Percentiles rank a stretch among this genome's conserved stretches.
phyloP scores from a whole-genome alignment of 2,329 filamentous ascomycete genomes.

The Apiospora marii region DNA sequence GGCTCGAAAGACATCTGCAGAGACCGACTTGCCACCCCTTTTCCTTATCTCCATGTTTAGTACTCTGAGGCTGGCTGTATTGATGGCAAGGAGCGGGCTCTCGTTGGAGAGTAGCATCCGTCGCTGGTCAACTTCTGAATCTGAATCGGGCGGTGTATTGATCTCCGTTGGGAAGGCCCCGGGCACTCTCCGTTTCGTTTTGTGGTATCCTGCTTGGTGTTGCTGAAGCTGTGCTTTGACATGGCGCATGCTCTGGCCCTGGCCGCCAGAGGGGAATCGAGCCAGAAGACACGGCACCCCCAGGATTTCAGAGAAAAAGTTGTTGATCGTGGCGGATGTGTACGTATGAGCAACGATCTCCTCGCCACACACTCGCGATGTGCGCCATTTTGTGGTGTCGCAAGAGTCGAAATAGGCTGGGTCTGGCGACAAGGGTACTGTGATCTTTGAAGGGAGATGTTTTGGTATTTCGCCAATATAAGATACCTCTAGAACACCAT shows the following conservation, averaged over 20 bases:
- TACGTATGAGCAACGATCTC: conserved; percentile 76
- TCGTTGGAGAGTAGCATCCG: conserved; percentile 89
- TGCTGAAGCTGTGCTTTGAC: conserved; percentile 75
- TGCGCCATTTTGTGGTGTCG: conserved; percentile 45
- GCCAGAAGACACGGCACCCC: conserved; percentile 84
- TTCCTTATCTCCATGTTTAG: conserved; percentile 77
- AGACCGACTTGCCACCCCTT: conserved; percentile 69
- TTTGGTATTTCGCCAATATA: conserved; percentile 48
- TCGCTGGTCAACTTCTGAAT: conserved; percentile 53
- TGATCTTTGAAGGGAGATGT: conserved; percentile 48
- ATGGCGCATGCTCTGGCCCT: conserved; percentile 67
- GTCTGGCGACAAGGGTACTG: conserved; percentile 72
- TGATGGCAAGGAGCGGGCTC: conserved; percentile 88
- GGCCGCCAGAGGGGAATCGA: conserved; percentile 76
- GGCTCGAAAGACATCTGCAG: conserved; percentile 81
- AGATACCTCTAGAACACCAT: conserved; percentile 69
- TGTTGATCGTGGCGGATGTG: conserved; percentile 67
- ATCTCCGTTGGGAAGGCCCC: conserved; percentile 60
- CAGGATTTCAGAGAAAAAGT: conserved; percentile 80
- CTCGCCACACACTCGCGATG: conserved; percentile 84
- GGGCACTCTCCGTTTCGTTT: conserved; percentile 49
- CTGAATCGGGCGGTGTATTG: conserved; percentile 65
- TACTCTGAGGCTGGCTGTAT: conserved; percentile 77
- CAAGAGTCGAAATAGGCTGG: conserved; percentile 61
- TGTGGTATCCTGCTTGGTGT: conserved; percentile 51